A percentile compares a stretch with the other conserved stretches of the same genome.
phyloP scores from a whole-genome alignment of 176 grass and related monocot species.

The Aegilops umbellulata region DNA sequence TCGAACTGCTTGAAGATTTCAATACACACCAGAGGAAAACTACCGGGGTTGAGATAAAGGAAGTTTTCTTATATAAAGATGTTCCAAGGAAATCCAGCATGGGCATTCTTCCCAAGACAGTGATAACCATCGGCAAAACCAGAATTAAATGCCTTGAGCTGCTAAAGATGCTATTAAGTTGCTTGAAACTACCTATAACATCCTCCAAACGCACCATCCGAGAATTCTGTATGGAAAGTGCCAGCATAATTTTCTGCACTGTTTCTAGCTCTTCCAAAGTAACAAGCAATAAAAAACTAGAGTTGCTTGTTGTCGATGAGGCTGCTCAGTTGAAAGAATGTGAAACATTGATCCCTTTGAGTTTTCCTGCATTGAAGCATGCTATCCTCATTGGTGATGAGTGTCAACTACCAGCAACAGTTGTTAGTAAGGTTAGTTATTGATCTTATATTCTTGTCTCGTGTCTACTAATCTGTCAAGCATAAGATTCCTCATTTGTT shows the following conservation, averaged over 20 bases:
- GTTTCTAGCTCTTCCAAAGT: slow-evolving; percentile 54
- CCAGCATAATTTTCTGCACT: slow-evolving; percentile 68
- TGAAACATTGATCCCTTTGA: slow-evolving; percentile 69
- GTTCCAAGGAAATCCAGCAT: not conserved
- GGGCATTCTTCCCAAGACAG: slow-evolving; percentile 15
- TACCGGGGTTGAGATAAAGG: slow-evolving; percentile 30
- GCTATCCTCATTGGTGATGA: slow-evolving; percentile 83
- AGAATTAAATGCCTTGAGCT: slow-evolving; percentile 43
- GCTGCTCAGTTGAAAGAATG: slow-evolving; percentile 83
- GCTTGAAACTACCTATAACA: slow-evolving; percentile 53
- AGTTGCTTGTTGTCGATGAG: slow-evolving; percentile 78
- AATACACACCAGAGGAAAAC: slow-evolving; percentile 19
- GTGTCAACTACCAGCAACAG: slow-evolving; percentile 66
- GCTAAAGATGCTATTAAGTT: slow-evolving; percentile 38
- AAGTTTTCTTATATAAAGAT: slow-evolving; percentile 36
- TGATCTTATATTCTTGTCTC: not conserved
- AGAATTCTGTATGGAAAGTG: slow-evolving; percentile 44
- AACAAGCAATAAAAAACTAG: slow-evolving; percentile 32
- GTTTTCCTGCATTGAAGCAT: slow-evolving; percentile 45
- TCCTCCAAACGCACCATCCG: not conserved
- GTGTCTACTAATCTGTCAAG: not conserved
- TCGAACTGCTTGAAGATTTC: slow-evolving; percentile 50
- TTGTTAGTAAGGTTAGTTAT: slow-evolving; percentile 72
- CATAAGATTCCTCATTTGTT: slow-evolving; percentile 1
- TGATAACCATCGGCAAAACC: slow-evolving; percentile 30